Base-by-base conservation (phyloP, 176 grass and related monocot species). In the Thalia dealbata region DNA sequence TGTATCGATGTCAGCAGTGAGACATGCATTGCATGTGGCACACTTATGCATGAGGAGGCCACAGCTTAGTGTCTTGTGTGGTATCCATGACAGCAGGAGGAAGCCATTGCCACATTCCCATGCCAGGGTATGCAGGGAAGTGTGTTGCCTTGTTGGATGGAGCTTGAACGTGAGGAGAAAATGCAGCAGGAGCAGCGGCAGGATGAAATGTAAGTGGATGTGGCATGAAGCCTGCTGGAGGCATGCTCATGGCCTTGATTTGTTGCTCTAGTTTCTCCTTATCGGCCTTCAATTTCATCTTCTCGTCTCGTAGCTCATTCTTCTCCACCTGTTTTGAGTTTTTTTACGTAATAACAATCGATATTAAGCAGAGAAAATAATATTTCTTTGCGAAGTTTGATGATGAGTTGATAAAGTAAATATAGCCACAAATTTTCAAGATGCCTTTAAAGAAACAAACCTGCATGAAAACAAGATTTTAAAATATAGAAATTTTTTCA, bases 41-140 rank as follows among this genome's bases (percentile, higher is more conserved):
- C n/a, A 59, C 64, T 66, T 80, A 96, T 61, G 91, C 91, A 86
- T 96, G 91, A 2, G 91, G 91, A 14, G 91, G 91, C 91, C 91
- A 96, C 21, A 96, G 82, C 81, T 88, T 96, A 58, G 88, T 78
- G 71, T 96, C 91, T 55, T 96, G 87, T 28, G 88, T 88, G 32
- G 91, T 96, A 61, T 96, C 91, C 72, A 96, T 7, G 0, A 78
- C 83, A 0, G 85, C 72, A 21, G 82, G 82, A 27, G 91, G 91
- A 76, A 96, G 46, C 88, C 87, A 96, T 23, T 88, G 88, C 91
- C 87, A 96, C 91, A 96, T 96, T 4, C 87, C 82, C 78, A 88
- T 79, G 28, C 82, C 81, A 25, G 88, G 85, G 78, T 85, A 96
- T 0, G 80, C 72, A 52, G 78, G 62, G 10, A 78, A 59, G 7